phyloP scores from a whole-genome alignment of 164 flowering plant species.

The Akebia trifoliata region DNA sequence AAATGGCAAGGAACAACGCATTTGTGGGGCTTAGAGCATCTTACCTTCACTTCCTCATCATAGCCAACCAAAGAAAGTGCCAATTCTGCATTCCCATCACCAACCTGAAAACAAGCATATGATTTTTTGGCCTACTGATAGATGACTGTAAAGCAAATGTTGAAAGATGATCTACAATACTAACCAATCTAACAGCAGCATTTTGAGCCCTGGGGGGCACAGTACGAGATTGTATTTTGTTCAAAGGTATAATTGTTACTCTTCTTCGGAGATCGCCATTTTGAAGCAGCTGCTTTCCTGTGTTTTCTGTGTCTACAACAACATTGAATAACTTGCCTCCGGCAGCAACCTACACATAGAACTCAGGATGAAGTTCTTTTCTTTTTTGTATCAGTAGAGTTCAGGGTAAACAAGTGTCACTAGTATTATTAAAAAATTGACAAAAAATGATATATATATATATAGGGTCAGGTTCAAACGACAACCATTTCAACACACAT shows the following conservation, averaged over 20 bases:
- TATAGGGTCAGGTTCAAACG: too few species aligned
- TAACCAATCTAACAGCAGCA: slow-evolving; percentile 70
- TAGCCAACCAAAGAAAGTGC: slow-evolving; percentile 93
- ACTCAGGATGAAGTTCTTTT: neutral
- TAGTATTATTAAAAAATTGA: too few species aligned
- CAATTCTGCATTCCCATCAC: slow-evolving; percentile 79
- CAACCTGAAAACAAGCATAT: slow-evolving; percentile 53
- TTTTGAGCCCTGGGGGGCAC: slow-evolving; percentile 57
- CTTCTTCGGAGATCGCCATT: slow-evolving; percentile 80
- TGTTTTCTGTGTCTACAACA: slow-evolving; percentile 89
- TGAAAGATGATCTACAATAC: slow-evolving; percentile 19
- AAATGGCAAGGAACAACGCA: neutral
- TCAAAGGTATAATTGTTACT: slow-evolving; percentile 90
- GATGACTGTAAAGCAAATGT: neutral
- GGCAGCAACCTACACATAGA: slow-evolving; percentile 71
- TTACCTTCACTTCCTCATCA: slow-evolving; percentile 77
- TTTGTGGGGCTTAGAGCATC: neutral
- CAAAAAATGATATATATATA: neutral
- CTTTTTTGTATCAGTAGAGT: neutral
- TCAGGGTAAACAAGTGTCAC: neutral
- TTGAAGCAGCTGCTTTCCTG: slow-evolving; percentile 85
- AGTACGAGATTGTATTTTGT: slow-evolving; percentile 64
- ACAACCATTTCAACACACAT: too few species aligned
- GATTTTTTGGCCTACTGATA: neutral
- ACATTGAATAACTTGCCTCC: slow-evolving; percentile 91